A percentile compares a stretch with the other conserved stretches of the same genome.
Evolutionary conservation across 331 rosid genomes (phyloP).

Genomic region (Rosa hybrid): DNA sequence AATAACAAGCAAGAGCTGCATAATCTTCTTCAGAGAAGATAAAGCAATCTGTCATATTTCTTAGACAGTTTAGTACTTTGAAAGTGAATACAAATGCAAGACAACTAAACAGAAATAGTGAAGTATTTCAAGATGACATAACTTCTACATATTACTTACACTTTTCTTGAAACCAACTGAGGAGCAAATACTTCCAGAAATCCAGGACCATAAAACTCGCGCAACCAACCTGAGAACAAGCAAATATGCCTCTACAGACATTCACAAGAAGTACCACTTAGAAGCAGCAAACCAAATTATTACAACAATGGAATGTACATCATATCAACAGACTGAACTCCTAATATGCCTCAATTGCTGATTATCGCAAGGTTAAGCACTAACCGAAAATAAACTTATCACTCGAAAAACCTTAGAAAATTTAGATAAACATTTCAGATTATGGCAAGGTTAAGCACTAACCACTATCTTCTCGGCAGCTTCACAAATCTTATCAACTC

Average conservation of each 20-base stretch:
- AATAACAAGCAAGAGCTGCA: background rate
- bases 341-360: too few species aligned
- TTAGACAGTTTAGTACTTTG: constrained; percentile 19
- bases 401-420: too few species aligned
- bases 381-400: too few species aligned
- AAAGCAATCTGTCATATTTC: constrained; percentile 23
- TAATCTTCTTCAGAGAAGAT: constrained; percentile 21
- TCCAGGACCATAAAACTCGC: constrained; percentile 90
- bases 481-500: too few species aligned
- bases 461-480: too few species aligned
- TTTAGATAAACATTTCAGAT: too few species aligned
- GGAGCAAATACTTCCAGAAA: constrained; percentile 86
- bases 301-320: too few species aligned
- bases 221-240: constrained; percentile 94
- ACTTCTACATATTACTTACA: constrained; percentile 50
- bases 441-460: too few species aligned
- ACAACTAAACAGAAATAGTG: constrained; percentile 13
- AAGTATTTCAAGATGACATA: constrained; percentile 21
- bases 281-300: too few species aligned
- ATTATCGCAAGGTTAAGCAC: too few species aligned
- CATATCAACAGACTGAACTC: too few species aligned
- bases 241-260: constrained; percentile 71
- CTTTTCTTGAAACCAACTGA: constrained; percentile 75
- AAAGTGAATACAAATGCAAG: constrained; percentile 5
- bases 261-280: constrained; percentile 16